Evolutionary conservation across 345 rosid genomes (phyloP), one percentile per base, ranked within the genome.

Genomic region (Triadica sebifera): DNA sequence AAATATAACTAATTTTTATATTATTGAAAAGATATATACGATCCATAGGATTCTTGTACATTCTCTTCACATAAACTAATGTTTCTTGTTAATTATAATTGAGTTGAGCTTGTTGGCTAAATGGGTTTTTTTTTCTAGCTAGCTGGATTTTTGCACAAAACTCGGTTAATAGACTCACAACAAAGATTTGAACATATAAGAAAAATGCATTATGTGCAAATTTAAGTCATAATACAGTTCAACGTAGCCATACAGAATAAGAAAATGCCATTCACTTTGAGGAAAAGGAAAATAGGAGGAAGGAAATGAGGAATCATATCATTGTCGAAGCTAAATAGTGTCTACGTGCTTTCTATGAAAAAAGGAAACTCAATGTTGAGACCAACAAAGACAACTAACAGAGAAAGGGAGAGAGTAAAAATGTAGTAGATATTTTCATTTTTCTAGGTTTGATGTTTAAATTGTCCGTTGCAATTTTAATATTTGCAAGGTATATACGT

Each of bases 221-320:
- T 55, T 20, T 55, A 55, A 55, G 59, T 55, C 22, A 4, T 55
- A 55, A n/a, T 17, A 5, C 6, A 17, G 24, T 20, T 55, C 8
- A 6, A 34, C 39, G 0, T 9, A n/a, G n/a, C n/a, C n/a, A 49
- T 67, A 49, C 19, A 49, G 41, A 20, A 47, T 52, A 24, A 59
- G 17, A 67, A 49, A 80, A 80, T 61, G 83, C 80, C 68, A 53
- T 80, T 57, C 73, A 50, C n/a, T 79, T 80, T 17, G 83, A 80
- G 73, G 83, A 80, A 69, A 80, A 80, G 70, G 83, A 80, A 70
- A 80, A 72, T 71, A 72, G 57, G 17, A 80, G 76, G 71, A 80
- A 80, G 71, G 83, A 80, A 50, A 72, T 76, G 80, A 80, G 83
- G 80, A 68, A 67, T 10, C 77, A 80, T 74, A 76, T 80, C 17